A percentile compares a stretch with the other conserved stretches of the same genome.
phyloP scores from a whole-genome alignment of 305 asterid species.

The Solanum aculeatissimum region DNA sequence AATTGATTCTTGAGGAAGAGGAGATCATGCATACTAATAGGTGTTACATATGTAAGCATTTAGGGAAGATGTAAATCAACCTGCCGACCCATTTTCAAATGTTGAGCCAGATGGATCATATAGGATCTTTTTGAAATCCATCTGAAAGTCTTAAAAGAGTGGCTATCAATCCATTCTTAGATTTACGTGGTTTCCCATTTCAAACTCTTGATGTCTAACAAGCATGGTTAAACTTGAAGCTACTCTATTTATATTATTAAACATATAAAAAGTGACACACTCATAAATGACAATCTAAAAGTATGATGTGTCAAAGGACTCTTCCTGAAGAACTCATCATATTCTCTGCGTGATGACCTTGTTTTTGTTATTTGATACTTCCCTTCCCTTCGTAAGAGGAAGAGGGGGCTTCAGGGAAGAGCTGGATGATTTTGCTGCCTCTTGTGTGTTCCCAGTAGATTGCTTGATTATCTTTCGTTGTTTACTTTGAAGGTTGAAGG shows the following conservation, averaged over 20 bases:
- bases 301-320: neutral
- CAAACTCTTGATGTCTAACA: neutral
- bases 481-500: neutral
- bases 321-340: neutral
- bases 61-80: neutral
- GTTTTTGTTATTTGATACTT: neutral
- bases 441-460: neutral
- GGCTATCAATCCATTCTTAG: neutral
- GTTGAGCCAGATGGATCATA: neutral
- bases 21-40: neutral
- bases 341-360: neutral
- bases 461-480: neutral
- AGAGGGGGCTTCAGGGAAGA: neutral
- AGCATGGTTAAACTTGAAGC: neutral
- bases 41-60: neutral
- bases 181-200: neutral
- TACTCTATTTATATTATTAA: neutral
- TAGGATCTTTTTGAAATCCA: neutral
- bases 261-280: neutral
- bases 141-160: neutral
- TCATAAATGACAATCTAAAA: neutral
- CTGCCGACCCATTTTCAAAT: neutral
- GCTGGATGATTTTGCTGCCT: neutral
- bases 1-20: neutral
- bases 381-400: neutral